Conservation (phyloP, 805 yeast genomes). For the Ogataea trehalophila region DNA sequence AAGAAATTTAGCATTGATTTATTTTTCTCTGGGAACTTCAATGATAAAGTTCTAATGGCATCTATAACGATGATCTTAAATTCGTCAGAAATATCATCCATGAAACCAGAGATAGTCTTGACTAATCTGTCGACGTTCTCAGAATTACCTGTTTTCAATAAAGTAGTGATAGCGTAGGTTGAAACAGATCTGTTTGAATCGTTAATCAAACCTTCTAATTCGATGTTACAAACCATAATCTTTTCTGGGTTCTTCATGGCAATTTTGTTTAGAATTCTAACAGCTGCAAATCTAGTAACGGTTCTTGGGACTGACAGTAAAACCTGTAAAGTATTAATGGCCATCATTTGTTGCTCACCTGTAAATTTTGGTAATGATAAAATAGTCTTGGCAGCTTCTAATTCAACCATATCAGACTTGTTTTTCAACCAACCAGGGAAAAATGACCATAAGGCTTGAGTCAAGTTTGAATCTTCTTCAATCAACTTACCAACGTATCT, state of each 20-base stretch:
- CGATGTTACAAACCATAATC: slow-evolving; percentile 73
- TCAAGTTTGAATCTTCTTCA: slow-evolving; percentile 63
- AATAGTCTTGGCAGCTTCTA: slow-evolving; percentile 84
- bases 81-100: slow-evolving; percentile 93
- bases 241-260: slow-evolving; percentile 80
- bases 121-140: slow-evolving; percentile 86
- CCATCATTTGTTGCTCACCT: slow-evolving; percentile 62
- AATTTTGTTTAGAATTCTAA: slow-evolving; percentile 79
- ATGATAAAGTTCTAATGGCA: slow-evolving; percentile 85
- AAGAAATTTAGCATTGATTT: slow-evolving; percentile 76
- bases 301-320: slow-evolving; percentile 84
- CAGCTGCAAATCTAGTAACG: slow-evolving; percentile 88
- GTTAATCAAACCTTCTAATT: slow-evolving; percentile 79
- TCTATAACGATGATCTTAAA: slow-evolving; percentile 92
- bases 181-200: slow-evolving; percentile 90
- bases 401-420: slow-evolving; percentile 82
- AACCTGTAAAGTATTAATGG: slow-evolving; percentile 68
- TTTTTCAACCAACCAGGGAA: slow-evolving; percentile 69
- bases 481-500: slow-evolving; percentile 73
- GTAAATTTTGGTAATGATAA: slow-evolving; percentile 50
- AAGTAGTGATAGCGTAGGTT: slow-evolving; percentile 93
- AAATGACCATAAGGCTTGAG: slow-evolving; percentile 55
- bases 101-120: slow-evolving; percentile 77
- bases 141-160: slow-evolving; percentile 90
- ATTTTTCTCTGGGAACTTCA: slow-evolving; percentile 91